These are phyloP conservation scores for Lagerstroemia speciosa DNA, from an alignment of 345 rosid genomes.

Conservation along the genomic window DNA sequence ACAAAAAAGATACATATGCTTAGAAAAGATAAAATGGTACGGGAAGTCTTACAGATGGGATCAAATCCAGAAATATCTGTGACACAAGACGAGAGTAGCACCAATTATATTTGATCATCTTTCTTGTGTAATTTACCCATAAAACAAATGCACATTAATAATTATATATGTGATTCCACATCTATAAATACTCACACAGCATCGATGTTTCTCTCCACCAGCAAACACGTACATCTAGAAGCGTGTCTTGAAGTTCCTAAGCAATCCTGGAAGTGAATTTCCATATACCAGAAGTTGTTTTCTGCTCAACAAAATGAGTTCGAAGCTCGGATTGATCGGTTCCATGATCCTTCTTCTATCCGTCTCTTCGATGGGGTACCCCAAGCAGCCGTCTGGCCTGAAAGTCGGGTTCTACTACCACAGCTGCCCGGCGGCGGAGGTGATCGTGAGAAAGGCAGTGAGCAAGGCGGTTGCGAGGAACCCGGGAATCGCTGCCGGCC, in stretches of 20 bases:
- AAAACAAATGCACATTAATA: no score
- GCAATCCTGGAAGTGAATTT: background rate
- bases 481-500: slow-evolving; percentile 16
- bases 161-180: background rate
- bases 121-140: no score
- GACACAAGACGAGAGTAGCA: no score
- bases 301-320: background rate
- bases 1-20: no score
- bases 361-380: background rate
- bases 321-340: background rate
- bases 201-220: background rate
- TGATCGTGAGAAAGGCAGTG: slow-evolving; percentile 12
- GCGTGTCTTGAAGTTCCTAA: background rate
- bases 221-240: background rate
- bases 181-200: background rate
- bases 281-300: background rate
- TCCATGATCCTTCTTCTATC: background rate
- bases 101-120: no score
- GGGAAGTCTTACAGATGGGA: no score
- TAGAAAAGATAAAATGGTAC: no score
- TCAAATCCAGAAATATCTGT: no score
- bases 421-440: slow-evolving; percentile 18
- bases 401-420: slow-evolving; percentile 12
- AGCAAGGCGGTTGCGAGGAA: slow-evolving; percentile 10
- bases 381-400: background rate